Conservation (phyloP, 2,329 filamentous ascomycete species). For the Aspergillus luchuensis region DNA sequence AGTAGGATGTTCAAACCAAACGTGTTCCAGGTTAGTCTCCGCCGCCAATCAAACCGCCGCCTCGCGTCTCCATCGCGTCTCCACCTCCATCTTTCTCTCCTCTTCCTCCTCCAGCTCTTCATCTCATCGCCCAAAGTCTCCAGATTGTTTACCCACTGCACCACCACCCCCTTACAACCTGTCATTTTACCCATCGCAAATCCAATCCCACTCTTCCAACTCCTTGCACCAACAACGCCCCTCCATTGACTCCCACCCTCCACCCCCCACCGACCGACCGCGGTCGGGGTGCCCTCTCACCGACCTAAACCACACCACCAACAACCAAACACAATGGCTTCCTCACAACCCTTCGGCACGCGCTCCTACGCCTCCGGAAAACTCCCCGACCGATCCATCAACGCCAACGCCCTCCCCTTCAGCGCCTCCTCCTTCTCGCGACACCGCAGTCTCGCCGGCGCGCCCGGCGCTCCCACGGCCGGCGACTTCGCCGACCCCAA, state of each 20-base stretch:
- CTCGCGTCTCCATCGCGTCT: conserved; percentile 22
- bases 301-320: conserved; percentile 7
- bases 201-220: background rate
- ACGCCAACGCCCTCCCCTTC: conserved; percentile 47
- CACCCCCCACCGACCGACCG: background rate
- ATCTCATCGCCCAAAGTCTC: background rate
- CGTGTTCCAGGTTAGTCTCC: background rate
- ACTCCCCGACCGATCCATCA: conserved; percentile 52
- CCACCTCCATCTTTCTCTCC: background rate
- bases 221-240: background rate
- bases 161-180: background rate
- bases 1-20: background rate
- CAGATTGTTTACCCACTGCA: background rate
- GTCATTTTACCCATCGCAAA: background rate
- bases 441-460: conserved; percentile 36
- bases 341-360: conserved; percentile 56
- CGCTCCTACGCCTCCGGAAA: conserved; percentile 57
- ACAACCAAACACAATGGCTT: conserved; percentile 49
- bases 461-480: conserved; percentile 37
- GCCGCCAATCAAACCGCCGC: conserved; percentile 25
- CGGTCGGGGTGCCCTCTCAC: background rate
- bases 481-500: conserved; percentile 33
- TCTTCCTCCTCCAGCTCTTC: background rate
- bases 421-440: conserved; percentile 48
- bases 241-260: background rate